phyloP scores from a whole-genome alignment of 345 rosid genomes.

The Abelmoschus esculentus region DNA sequence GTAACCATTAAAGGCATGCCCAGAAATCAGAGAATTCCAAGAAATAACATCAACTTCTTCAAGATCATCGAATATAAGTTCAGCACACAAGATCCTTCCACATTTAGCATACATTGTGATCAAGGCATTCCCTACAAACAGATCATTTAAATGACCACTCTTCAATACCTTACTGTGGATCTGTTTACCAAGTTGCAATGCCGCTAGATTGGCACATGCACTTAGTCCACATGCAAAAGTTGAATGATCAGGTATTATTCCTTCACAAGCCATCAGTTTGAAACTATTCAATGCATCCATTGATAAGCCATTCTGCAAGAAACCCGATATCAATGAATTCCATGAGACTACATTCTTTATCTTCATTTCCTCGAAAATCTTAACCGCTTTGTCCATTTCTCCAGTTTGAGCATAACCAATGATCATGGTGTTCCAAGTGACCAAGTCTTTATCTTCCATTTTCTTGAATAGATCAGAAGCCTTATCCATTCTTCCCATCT shows the following conservation, averaged over 20 bases:
- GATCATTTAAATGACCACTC: slow-evolving; percentile 46
- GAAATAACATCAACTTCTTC: slow-evolving; percentile 45
- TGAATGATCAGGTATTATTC: slow-evolving; percentile 62
- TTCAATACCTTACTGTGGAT: slow-evolving; percentile 51
- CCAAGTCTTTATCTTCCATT: slow-evolving; percentile 48
- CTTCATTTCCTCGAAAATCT: slow-evolving; percentile 48
- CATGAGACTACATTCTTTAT: slow-evolving; percentile 46
- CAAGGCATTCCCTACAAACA: slow-evolving; percentile 51
- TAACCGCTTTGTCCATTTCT: slow-evolving; percentile 46
- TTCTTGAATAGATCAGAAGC: slow-evolving; percentile 43
- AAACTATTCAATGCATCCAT: slow-evolving; percentile 60
- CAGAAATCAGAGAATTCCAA: slow-evolving; percentile 80
- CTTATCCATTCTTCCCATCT: slow-evolving; percentile 50
- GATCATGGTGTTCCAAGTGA: slow-evolving; percentile 73
- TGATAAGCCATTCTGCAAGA: slow-evolving; percentile 54
- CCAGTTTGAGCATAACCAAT: slow-evolving; percentile 47
- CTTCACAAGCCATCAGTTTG: slow-evolving; percentile 66
- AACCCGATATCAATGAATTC: slow-evolving; percentile 73
- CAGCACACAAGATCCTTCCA: slow-evolving; percentile 66
- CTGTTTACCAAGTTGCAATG: slow-evolving; percentile 73
- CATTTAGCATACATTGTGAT: slow-evolving; percentile 89
- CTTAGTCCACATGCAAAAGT: slow-evolving; percentile 69
- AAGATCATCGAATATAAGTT: slow-evolving; percentile 49
- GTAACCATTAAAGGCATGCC: slow-evolving; percentile 75
- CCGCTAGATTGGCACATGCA: slow-evolving; percentile 70